Evolutionary conservation across 176 grass and related monocot species (phyloP).

Genomic region (Chrysopogon serrulatus): DNA sequence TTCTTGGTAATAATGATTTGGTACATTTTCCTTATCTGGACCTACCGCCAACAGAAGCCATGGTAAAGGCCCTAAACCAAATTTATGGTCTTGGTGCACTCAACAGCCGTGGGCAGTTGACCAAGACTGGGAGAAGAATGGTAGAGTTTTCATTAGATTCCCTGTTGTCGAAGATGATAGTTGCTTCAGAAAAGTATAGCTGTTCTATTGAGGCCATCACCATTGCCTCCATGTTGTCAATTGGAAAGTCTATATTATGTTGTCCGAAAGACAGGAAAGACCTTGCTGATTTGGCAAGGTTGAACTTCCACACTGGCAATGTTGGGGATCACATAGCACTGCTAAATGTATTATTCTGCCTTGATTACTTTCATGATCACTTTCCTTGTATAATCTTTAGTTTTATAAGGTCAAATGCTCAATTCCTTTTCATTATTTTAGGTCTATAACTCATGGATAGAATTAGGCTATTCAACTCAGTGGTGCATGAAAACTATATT

Average conservation of each 20-base stretch:
- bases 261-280: constrained; percentile 78
- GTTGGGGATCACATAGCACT: constrained; percentile 72
- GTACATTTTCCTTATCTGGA: constrained; percentile 91
- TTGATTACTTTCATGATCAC: no score
- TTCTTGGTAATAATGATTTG: constrained; percentile 72
- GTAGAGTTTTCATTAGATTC: constrained; percentile 77
- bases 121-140: constrained; percentile 85
- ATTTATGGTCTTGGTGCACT: constrained; percentile 78
- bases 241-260: no score
- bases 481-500: constrained; percentile 89
- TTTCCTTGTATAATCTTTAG: no score
- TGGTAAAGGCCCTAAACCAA: constrained; percentile 77
- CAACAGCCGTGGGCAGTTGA: constrained; percentile 73
- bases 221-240: constrained; percentile 61
- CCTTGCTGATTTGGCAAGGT: constrained; percentile 82
- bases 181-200: constrained; percentile 72
- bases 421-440: no score
- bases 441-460: constrained; percentile 78
- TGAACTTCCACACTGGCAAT: constrained; percentile 78
- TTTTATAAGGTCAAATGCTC: no score
- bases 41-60: constrained; percentile 64
- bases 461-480: constrained; percentile 28
- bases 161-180: constrained; percentile 6
- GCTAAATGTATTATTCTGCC: constrained; percentile 45
- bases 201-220: constrained; percentile 73